Conservation (phyloP, 106 monocot species). For the Acorus calamus region DNA sequence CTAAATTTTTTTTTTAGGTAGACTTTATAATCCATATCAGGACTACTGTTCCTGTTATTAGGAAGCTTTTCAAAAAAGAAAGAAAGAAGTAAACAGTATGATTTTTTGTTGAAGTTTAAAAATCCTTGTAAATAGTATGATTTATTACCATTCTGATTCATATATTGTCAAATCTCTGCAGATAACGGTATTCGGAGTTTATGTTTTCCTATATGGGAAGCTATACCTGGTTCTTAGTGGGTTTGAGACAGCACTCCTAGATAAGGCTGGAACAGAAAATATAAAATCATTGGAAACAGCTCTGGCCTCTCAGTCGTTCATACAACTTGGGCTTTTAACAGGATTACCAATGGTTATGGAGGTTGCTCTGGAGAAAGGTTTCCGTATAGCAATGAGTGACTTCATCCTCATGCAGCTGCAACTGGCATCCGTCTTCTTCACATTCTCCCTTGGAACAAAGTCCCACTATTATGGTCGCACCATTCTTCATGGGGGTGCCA, state of each 20-base stretch:
- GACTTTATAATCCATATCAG: too few relatives aligned
- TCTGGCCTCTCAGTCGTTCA: constrained; percentile 67
- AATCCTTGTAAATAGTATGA: too few relatives aligned
- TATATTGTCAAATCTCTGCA: constrained; percentile 10
- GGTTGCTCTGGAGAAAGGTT: constrained; percentile 66
- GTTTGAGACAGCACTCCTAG: constrained; percentile 38
- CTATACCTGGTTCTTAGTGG: constrained; percentile 69
- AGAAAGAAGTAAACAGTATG: too few relatives aligned
- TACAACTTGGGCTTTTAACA: constrained; percentile 69
- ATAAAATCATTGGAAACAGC: constrained; percentile 68
- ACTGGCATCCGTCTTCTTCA: constrained; percentile 69
- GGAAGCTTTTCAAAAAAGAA: too few relatives aligned
- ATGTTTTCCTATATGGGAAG: constrained; percentile 65
- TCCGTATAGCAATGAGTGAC: constrained; percentile 44
- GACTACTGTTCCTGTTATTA: too few relatives aligned
- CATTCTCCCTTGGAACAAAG: constrained; percentile 81
- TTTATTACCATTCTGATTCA: too few relatives aligned
- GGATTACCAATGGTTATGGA: constrained; percentile 84
- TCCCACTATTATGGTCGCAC: constrained; percentile 68
- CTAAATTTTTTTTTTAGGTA: too few relatives aligned
- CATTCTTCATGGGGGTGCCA: constrained; percentile 74
- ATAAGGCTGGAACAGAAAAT: constrained; percentile 34
- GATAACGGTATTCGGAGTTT: constrained; percentile 61
- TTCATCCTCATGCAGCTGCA: constrained; percentile 84
- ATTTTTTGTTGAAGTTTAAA: background rate